These are phyloP conservation scores for Fusarium sp. DNA, from an alignment of 2,329 filamentous ascomycete genomes.

Conservation along the genomic window DNA sequence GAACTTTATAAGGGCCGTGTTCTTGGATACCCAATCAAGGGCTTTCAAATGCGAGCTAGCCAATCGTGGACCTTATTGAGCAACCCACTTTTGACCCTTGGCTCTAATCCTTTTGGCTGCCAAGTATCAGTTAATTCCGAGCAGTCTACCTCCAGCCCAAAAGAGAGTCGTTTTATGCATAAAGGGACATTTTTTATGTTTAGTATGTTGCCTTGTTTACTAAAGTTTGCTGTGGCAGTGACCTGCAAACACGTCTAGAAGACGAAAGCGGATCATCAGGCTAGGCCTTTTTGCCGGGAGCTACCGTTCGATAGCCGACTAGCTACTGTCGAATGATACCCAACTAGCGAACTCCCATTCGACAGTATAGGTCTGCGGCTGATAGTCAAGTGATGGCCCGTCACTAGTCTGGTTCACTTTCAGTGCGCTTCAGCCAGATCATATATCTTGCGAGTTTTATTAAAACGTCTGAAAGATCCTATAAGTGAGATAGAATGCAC, in stretches of 20 bases:
- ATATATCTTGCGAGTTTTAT: neutral
- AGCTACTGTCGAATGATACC: no score
- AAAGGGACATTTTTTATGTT: rapidly evolving
- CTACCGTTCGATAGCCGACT: rapidly evolving
- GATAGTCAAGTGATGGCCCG: rapidly evolving
- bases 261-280: no score
- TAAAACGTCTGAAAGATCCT: rapidly evolving
- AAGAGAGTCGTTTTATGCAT: rapidly evolving
- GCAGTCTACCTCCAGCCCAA: neutral
- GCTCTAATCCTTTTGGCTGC: neutral
- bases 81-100: neutral
- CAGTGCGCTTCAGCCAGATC: neutral
- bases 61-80: rapidly evolving
- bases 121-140: neutral
- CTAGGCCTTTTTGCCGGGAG: no score
- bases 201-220: rapidly evolving
- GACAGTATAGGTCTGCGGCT: neutral
- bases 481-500: rapidly evolving
- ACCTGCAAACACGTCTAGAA: rapidly evolving
- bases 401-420: rapidly evolving
- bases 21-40: neutral
- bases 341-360: no score
- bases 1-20: rapidly evolving
- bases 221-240: rapidly evolving
- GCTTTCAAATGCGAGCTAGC: neutral